Conservation (phyloP, 139 green algal genomes). For the Closterium sp. region DNA sequence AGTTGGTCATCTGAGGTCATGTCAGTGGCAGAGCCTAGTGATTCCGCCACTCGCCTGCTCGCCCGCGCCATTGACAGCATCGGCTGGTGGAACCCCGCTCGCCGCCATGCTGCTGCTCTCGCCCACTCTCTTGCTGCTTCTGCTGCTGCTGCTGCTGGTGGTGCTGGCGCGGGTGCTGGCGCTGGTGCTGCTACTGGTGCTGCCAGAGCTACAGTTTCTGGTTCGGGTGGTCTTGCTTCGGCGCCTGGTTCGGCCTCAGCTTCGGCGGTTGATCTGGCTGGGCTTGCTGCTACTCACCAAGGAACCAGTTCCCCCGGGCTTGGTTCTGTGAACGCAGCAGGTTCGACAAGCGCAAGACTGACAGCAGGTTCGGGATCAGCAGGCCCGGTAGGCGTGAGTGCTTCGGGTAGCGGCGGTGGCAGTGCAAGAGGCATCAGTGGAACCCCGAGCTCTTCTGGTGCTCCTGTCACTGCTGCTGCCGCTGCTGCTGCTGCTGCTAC, state of each 20-base stretch:
- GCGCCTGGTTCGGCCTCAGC: background rate
- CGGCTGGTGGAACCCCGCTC: background rate
- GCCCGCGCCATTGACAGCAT: background rate
- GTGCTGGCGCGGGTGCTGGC: background rate
- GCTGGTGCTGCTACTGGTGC: background rate
- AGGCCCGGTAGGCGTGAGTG: background rate
- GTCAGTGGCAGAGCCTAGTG: background rate
- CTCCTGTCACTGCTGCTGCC: background rate
- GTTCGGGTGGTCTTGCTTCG: background rate
- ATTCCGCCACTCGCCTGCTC: background rate
- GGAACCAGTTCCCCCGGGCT: background rate
- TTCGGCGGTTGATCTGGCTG: background rate
- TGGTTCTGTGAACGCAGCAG: background rate
- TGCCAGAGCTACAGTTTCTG: background rate
- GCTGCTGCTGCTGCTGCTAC: background rate
- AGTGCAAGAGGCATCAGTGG: background rate
- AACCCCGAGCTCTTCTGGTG: background rate
- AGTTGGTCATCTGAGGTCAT: background rate
- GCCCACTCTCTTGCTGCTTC: background rate
- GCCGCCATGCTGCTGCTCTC: background rate
- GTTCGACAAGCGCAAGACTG: background rate
- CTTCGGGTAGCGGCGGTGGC: background rate
- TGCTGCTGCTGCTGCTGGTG: background rate
- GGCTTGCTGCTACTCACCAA: background rate
- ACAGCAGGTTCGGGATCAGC: background rate